A percentile compares a stretch with the other conserved stretches of the same genome.
These are phyloP conservation scores for Fusarium sp. DNA, from an alignment of 2,329 filamentous ascomycete species.

Conservation along the genomic window DNA sequence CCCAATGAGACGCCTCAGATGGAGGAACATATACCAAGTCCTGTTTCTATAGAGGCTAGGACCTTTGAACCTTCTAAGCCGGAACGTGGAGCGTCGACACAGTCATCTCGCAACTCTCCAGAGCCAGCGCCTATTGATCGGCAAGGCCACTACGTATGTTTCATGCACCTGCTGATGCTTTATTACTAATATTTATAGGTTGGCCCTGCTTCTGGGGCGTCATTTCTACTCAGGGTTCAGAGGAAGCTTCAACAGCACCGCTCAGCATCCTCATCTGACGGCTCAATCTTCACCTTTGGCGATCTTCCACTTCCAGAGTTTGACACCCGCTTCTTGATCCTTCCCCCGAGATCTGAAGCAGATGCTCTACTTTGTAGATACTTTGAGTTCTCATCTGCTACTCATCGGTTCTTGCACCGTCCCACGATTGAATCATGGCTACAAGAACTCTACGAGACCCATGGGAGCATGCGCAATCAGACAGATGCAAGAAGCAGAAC, in stretches of 20 bases:
- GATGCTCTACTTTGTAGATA: conserved; percentile 58
- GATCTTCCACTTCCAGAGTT: conserved; percentile 59
- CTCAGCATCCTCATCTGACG: conserved; percentile 52
- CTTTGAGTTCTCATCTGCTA: conserved; percentile 67
- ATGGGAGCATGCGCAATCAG: conserved; percentile 40
- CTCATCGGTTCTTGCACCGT: conserved; percentile 65
- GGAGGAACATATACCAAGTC: conserved; percentile 25
- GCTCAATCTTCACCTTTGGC: conserved; percentile 61
- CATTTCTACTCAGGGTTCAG: conserved; percentile 37
- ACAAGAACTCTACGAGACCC: conserved; percentile 52
- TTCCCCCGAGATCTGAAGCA: conserved; percentile 52
- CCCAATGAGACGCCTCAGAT: conserved; percentile 1
- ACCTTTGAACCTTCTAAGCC: conserved; percentile 5
- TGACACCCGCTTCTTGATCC: conserved; percentile 49
- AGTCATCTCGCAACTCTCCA: conserved; percentile 36
- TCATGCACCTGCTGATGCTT: neutral
- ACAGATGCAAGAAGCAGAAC: conserved; percentile 42
- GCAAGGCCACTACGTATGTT: conserved; percentile 25
- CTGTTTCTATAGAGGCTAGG: conserved; percentile 19
- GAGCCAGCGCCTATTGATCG: conserved; percentile 28
- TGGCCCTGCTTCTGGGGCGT: conserved; percentile 34
- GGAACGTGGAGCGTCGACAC: neutral
- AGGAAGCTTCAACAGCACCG: conserved; percentile 51
- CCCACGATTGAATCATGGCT: conserved; percentile 61
- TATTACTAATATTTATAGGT: conserved; percentile 20